A percentile compares a stretch with the other conserved stretches of the same genome.
phyloP scores from a whole-genome alignment of 495 filamentous ascomycete species.

The Aspergillus olivimuriae region DNA sequence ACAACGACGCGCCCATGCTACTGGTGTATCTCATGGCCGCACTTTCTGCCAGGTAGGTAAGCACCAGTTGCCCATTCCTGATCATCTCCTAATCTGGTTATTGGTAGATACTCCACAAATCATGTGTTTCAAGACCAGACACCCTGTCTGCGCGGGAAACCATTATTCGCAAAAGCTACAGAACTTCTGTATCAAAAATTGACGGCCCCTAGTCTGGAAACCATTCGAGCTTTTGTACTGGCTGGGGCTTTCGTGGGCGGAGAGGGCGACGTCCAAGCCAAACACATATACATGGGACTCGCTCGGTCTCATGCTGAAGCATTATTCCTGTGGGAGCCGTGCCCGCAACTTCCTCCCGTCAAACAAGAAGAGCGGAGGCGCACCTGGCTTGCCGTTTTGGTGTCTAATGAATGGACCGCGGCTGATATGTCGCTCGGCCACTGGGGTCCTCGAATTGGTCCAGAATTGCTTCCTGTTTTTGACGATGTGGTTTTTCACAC shows the following conservation, averaged over 20 bases:
- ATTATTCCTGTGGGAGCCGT: background rate
- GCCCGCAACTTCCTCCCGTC: background rate
- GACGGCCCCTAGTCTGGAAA: constrained; percentile 15
- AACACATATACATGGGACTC: constrained; percentile 18
- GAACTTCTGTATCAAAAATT: constrained; percentile 7
- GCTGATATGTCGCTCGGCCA: constrained; percentile 17
- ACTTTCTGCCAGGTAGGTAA: constrained; percentile 16
- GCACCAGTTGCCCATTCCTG: background rate
- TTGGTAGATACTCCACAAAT: constrained; percentile 14
- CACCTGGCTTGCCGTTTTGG: constrained; percentile 15
- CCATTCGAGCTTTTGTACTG: constrained; percentile 14
- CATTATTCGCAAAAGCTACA: constrained; percentile 8
- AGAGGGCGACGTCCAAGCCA: constrained; percentile 13
- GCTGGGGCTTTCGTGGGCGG: constrained; percentile 17
- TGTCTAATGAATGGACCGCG: constrained; percentile 18
- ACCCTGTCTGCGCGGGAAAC: constrained; percentile 13
- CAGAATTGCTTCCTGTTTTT: constrained; percentile 7
- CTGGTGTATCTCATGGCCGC: constrained; percentile 19
- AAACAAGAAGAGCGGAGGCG: constrained; percentile 15
- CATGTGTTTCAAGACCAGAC: constrained; percentile 5
- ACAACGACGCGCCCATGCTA: constrained; percentile 12
- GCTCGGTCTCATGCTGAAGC: constrained; percentile 19
- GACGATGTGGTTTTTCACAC: constrained; percentile 17
- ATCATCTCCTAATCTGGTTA: background rate
- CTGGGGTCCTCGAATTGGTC: background rate